These are phyloP conservation scores for Vanilla planifolia DNA, from an alignment of 106 monocot species.

Conservation along the genomic window DNA sequence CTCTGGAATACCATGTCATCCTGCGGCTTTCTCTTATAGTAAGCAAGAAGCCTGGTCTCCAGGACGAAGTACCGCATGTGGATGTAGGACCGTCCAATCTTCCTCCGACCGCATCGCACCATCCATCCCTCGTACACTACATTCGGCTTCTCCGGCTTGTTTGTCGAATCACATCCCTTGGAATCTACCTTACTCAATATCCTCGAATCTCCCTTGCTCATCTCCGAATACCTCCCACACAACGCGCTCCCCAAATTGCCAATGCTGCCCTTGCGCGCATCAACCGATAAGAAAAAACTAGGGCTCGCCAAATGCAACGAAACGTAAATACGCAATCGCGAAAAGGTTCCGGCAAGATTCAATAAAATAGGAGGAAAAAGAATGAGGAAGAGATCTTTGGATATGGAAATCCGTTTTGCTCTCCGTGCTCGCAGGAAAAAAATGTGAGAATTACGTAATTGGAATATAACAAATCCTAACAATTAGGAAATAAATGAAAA, in stretches of 20 bases:
- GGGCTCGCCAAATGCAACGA: not conserved
- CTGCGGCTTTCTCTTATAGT: constrained; percentile 82
- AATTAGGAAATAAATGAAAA: not conserved
- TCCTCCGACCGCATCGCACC: constrained; percentile 72
- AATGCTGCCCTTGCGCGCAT: not conserved
- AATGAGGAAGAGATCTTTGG: no score
- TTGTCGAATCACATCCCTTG: constrained; percentile 1
- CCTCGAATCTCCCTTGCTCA: constrained; percentile 2
- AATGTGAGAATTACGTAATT: not conserved
- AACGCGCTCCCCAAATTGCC: not conserved
- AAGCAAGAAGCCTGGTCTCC: constrained; percentile 59
- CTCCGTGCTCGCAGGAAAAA: not conserved
- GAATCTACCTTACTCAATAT: not conserved
- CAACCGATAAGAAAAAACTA: not conserved
- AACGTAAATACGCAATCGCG: not conserved
- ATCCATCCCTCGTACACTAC: constrained; percentile 84
- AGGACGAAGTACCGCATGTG: constrained; percentile 91
- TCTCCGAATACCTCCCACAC: not conserved
- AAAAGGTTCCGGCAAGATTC: not conserved
- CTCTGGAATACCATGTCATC: constrained; percentile 49
- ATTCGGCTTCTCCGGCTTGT: constrained; percentile 28
- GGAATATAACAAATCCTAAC: not conserved
- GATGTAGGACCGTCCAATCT: constrained; percentile 70
- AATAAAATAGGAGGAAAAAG: no score
- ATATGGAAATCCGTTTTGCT: no score